Evolutionary conservation across 257 asterid species (phyloP).

Genomic region (Leonotis leonurus): DNA sequence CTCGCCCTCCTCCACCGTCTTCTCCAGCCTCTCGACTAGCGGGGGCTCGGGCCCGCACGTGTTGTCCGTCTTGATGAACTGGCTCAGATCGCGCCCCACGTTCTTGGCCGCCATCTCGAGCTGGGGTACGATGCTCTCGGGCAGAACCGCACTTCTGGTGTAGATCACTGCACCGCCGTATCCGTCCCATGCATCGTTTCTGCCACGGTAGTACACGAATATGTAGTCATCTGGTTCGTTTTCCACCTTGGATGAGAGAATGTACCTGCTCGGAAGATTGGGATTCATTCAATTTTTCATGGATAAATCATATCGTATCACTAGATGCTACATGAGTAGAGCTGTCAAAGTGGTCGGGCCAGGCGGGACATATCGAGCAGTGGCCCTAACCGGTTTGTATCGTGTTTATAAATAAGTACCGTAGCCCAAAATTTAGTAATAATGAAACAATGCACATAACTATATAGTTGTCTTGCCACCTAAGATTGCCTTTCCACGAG

Average conservation of each 20-base stretch:
- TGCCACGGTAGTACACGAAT: slow-evolving; percentile 78
- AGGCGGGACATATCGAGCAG: no score
- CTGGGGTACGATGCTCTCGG: slow-evolving; percentile 72
- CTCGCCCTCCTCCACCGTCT: slow-evolving; percentile 91
- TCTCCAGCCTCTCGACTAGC: slow-evolving; percentile 79
- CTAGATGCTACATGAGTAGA: no score
- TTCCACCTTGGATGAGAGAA: slow-evolving; percentile 67
- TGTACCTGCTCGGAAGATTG: slow-evolving; percentile 51
- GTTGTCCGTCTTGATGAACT: slow-evolving; percentile 63
- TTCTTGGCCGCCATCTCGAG: slow-evolving; percentile 60
- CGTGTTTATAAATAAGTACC: no score
- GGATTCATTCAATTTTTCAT: neutral
- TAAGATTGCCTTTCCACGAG: no score
- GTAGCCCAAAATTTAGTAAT: no score
- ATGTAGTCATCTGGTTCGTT: slow-evolving; percentile 73
- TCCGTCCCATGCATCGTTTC: slow-evolving; percentile 98
- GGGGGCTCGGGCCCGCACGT: slow-evolving; percentile 95
- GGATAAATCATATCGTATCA: no score
- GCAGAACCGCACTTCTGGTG: slow-evolving; percentile 74
- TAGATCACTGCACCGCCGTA: slow-evolving; percentile 91
- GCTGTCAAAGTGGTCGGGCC: no score
- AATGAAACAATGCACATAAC: no score
- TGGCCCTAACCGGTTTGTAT: no score
- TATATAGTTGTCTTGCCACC: no score
- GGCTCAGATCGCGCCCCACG: slow-evolving; percentile 67